Evolutionary conservation across 2,329 filamentous ascomycete genomes (phyloP).

Genomic region (Grosmannia penicillata): DNA sequence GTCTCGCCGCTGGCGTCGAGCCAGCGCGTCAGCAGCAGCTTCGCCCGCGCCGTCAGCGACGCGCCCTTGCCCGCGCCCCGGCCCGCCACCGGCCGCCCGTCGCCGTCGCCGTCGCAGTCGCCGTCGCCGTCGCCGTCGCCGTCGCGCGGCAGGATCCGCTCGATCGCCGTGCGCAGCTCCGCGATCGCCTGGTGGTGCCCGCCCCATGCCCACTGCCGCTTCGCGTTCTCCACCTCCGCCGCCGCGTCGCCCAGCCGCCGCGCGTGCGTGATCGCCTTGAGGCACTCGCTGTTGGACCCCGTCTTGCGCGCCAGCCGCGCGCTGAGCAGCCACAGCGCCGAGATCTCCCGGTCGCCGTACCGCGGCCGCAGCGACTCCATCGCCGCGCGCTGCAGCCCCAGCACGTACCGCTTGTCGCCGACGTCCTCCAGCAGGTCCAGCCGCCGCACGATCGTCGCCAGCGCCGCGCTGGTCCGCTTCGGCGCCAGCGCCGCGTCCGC

Average conservation of each 20-base stretch:
- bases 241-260: slow-evolving; percentile 70
- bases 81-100: not conserved
- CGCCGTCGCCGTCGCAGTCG: not conserved
- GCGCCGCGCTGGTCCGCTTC: slow-evolving; percentile 25
- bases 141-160: not conserved
- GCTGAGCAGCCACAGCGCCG: slow-evolving; percentile 71
- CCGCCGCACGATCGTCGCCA: slow-evolving; percentile 54
- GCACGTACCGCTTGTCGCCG: slow-evolving; percentile 82
- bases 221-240: slow-evolving; percentile 86
- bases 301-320: slow-evolving; percentile 77
- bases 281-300: slow-evolving; percentile 71
- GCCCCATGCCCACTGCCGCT: slow-evolving; percentile 83
- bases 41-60: slow-evolving; percentile 58
- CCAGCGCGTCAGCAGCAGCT: slow-evolving; percentile 90
- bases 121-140: not conserved
- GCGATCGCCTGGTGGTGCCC: slow-evolving; percentile 93
- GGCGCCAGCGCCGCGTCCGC: not conserved
- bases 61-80: too few relatives aligned
- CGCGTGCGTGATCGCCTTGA: slow-evolving; percentile 85
- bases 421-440: slow-evolving; percentile 80
- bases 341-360: slow-evolving; percentile 61
- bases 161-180: slow-evolving; percentile 71
- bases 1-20: slow-evolving; percentile 90
- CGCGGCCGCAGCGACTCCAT: slow-evolving; percentile 65
- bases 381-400: slow-evolving; percentile 71